Percentiles rank a stretch among this genome's conserved stretches.
These are phyloP conservation scores for Lathyrus oleraceus DNA, from an alignment of 306 rosid genomes.

Conservation along the genomic window DNA sequence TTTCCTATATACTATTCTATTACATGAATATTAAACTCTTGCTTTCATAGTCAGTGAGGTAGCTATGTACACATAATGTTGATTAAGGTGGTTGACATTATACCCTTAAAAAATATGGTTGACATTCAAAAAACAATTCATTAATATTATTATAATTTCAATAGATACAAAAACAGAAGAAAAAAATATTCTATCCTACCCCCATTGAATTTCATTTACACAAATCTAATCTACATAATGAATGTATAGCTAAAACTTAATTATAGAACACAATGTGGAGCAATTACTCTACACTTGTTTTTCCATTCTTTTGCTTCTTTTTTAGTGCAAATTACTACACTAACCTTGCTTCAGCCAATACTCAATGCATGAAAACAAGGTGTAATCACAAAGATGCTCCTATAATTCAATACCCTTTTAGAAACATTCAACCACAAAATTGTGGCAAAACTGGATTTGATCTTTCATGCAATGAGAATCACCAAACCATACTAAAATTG, in stretches of 20 bases:
- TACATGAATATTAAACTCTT: too few relatives aligned
- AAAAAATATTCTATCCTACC: neutral
- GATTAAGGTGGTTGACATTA: neutral
- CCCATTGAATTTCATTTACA: conserved; percentile 1
- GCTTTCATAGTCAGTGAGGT: neutral
- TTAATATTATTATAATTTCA: neutral
- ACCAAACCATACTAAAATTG: conserved; percentile 17
- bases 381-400: conserved; percentile 12
- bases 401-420: neutral
- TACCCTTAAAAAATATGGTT: neutral
- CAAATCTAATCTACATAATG: neutral
- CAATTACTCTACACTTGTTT: neutral
- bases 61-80: neutral
- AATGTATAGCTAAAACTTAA: neutral
- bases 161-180: neutral
- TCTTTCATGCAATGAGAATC: conserved; percentile 11
- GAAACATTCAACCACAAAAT: neutral
- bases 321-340: neutral
- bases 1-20: too few relatives aligned
- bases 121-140: neutral
- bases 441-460: conserved; percentile 6
- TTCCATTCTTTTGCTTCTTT: conserved; percentile 1
- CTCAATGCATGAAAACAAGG: neutral
- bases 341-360: neutral
- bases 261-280: neutral